Base-by-base conservation (phyloP, 768 basidiomycete species). In the Boletus coccyginus region DNA sequence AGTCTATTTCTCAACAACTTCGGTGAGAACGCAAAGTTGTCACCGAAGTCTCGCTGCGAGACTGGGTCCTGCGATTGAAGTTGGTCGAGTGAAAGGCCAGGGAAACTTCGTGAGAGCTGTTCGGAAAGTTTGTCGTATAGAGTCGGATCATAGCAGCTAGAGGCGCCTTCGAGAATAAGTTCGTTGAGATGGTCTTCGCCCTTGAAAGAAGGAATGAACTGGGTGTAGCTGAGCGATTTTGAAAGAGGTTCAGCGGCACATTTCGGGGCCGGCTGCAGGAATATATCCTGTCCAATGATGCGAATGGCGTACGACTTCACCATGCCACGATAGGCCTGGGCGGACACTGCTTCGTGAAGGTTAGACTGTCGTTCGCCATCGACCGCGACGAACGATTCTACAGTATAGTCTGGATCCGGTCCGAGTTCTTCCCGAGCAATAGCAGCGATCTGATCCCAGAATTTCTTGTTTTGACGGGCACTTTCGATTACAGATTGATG, bases 261-360 rank as follows among this genome's bases (percentile, higher is more conserved):
- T 45, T 78, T 72, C 3, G 77, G 64, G 46, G 78, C 77, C 24
- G 81, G 71, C 50, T 85, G 80, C 53, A 86, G 77, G 40, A 82
- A 84, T 50, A 93, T 84, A 62, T 94, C 93, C 24, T 87, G 80
- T 14, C 84, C 85, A 27, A 92, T 73, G 57, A 94, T 82, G 40
- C 85, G 85, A 27, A 91, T 74, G 0, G 88, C 90, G 60, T 86
- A 83, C 1, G 92, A 81, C 68, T 93, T 93, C 32, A 82, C 79
- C 43, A 86, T 75, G 3, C 81, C 83, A 12, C 86, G 85, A 64
- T 92, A 89, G 6, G 86, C 78, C 66, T 90, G 84, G 29, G 71
- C 67, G 14, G 83, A 79, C 14, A 90, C 81, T 0, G 79, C 78
- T 32, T 85, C 84, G 51, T 91, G 84, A 27, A 83, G 73, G 41